These are phyloP conservation scores for Circinella minor DNA, from an alignment of 371 early-diverging fungal genomes.

Conservation along the genomic window DNA sequence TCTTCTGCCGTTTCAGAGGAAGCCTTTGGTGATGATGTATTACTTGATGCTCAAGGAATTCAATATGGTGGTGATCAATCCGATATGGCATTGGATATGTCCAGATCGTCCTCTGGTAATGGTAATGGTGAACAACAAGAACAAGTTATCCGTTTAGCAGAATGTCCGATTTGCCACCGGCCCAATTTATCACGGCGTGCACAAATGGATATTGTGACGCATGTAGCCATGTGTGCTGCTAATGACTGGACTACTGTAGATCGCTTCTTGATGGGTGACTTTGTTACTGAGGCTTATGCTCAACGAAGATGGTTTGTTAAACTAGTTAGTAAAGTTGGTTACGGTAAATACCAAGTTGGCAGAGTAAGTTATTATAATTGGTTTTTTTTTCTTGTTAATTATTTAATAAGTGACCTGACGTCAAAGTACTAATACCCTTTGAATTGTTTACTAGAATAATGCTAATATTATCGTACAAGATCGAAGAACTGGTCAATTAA, in stretches of 20 bases:
- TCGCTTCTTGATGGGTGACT: constrained; percentile 76
- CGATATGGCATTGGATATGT: constrained; percentile 4
- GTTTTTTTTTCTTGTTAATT: neutral
- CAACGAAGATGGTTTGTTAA: constrained; percentile 83
- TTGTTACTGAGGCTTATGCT: constrained; percentile 78
- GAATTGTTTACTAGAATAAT: constrained; percentile 45
- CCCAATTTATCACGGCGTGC: constrained; percentile 59
- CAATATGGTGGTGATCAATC: constrained; percentile 17
- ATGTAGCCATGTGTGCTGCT: constrained; percentile 76
- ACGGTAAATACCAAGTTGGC: constrained; percentile 75
- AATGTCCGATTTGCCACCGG: constrained; percentile 78
- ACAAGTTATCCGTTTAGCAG: constrained; percentile 64
- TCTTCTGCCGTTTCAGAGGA: constrained; percentile 17
- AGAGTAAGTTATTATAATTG: constrained; percentile 38
- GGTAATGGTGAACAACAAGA: constrained; percentile 45
- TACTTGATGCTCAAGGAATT: constrained; percentile 25
- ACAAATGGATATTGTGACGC: constrained; percentile 80
- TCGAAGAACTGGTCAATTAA: constrained; percentile 69
- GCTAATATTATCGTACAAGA: constrained; percentile 86
- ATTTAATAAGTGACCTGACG: too few species aligned
- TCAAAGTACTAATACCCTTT: too few species aligned
- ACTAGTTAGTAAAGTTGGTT: constrained; percentile 75
- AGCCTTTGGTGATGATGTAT: constrained; percentile 22
- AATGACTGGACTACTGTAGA: constrained; percentile 68
- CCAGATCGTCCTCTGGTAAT: neutral